These are phyloP conservation scores for Populus ilicifolia DNA, from an alignment of 345 rosid species.

Conservation along the genomic window DNA sequence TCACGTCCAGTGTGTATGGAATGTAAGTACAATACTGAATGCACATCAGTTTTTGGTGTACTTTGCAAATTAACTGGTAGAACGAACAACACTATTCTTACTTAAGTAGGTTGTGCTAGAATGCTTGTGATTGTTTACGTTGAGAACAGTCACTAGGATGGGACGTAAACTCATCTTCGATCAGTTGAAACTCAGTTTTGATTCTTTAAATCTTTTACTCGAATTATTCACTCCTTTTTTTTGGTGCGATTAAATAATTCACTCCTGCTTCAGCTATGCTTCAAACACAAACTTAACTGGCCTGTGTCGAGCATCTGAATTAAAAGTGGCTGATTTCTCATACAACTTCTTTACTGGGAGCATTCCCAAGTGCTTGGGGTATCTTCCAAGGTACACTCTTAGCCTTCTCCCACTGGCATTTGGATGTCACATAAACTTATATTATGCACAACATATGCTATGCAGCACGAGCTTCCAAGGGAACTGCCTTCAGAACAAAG, in stretches of 20 bases:
- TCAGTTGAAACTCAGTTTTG: background rate
- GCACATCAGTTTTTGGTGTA: background rate
- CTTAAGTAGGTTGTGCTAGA: background rate
- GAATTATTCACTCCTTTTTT: too few species aligned
- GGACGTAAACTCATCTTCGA: background rate
- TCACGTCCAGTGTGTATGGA: conserved; percentile 33
- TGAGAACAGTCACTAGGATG: background rate
- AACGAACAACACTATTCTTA: background rate
- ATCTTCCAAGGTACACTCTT: conserved; percentile 65
- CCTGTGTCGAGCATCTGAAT: conserved; percentile 66
- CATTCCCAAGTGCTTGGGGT: conserved; percentile 77
- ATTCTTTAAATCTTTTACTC: background rate
- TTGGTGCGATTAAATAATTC: background rate
- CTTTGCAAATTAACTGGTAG: background rate
- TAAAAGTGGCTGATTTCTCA: conserved; percentile 78
- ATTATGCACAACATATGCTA: conserved; percentile 1
- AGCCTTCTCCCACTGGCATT: background rate
- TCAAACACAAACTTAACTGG: conserved; percentile 54
- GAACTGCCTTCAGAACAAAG: conserved; percentile 67
- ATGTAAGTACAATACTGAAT: conserved; percentile 42
- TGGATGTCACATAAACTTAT: conserved; percentile 5
- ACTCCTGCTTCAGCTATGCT: conserved; percentile 49
- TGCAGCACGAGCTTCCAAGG: conserved; percentile 85
- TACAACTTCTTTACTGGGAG: conserved; percentile 78
- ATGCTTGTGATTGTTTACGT: background rate